Percentiles rank a stretch among this genome's conserved stretches.
phyloP scores from a whole-genome alignment of 1,284 basidiomycete genomes.

The Ustilago vetiveriae region DNA sequence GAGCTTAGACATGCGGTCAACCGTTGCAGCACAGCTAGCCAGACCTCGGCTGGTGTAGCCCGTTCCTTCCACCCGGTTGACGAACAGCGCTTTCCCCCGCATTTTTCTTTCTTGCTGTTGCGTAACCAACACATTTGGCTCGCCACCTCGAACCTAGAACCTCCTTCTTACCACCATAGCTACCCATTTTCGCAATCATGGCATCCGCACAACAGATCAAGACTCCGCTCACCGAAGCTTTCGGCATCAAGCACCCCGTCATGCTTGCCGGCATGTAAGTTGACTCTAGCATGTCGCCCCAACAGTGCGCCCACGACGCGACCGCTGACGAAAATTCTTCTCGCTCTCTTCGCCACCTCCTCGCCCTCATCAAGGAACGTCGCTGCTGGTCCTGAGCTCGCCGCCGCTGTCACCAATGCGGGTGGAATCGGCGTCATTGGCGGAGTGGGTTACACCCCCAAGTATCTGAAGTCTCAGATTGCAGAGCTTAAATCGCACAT shows the following conservation, averaged over 20 bases:
- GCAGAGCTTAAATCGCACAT: conserved; percentile 48
- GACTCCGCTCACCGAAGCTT: conserved; percentile 51
- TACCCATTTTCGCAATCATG: conserved; percentile 18
- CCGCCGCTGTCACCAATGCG: conserved; percentile 60
- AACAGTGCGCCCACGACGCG: too few species aligned
- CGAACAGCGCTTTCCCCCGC: too few species aligned
- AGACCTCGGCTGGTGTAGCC: too few species aligned
- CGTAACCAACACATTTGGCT: neutral
- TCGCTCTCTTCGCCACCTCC: neutral
- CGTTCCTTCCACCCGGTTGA: too few species aligned
- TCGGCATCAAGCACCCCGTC: conserved; percentile 86
- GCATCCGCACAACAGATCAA: conserved; percentile 52
- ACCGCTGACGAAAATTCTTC: neutral
- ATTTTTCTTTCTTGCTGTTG: too few species aligned
- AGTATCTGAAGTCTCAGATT: conserved; percentile 37
- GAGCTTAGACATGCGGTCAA: too few species aligned
- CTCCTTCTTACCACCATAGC: neutral
- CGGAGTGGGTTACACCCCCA: conserved; percentile 58
- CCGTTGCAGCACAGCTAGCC: too few species aligned
- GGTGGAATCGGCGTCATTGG: conserved; percentile 63
- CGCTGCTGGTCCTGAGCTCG: conserved; percentile 59
- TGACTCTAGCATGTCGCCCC: too few species aligned
- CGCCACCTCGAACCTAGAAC: neutral
- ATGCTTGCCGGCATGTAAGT: conserved; percentile 76
- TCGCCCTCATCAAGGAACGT: conserved; percentile 49